A percentile compares a stretch with the other conserved stretches of the same genome.
phyloP scores from a whole-genome alignment of 2,329 filamentous ascomycete genomes.

The Drechslerella stenobrocha region DNA sequence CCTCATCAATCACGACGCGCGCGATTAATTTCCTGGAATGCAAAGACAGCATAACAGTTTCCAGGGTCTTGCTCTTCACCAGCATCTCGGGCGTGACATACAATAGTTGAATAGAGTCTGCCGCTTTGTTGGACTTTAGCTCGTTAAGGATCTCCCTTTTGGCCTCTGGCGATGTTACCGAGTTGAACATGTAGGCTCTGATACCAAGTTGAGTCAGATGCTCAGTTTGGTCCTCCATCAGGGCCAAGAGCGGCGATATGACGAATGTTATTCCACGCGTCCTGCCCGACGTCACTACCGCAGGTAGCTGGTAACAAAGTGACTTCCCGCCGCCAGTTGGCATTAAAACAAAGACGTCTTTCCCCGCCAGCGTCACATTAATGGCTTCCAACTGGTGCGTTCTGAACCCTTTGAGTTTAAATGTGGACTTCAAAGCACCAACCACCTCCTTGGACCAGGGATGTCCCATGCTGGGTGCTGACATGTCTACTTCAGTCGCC shows the following conservation, averaged over 20 bases:
- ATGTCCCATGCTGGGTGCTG: slow-evolving; percentile 61
- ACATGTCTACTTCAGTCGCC: slow-evolving; percentile 46
- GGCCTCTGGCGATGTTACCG: slow-evolving; percentile 68
- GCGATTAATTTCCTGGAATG: slow-evolving; percentile 74
- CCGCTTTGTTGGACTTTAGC: slow-evolving; percentile 67
- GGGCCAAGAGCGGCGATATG: slow-evolving; percentile 87
- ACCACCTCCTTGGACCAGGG: slow-evolving; percentile 87
- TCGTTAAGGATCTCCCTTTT: slow-evolving; percentile 68
- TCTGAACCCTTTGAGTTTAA: slow-evolving; percentile 82
- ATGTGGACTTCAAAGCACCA: slow-evolving; percentile 75
- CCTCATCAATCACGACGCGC: slow-evolving; percentile 93
- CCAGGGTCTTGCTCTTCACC: slow-evolving; percentile 73
- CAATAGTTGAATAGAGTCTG: slow-evolving; percentile 78
- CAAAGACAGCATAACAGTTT: slow-evolving; percentile 68
- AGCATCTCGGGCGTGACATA: slow-evolving; percentile 99
- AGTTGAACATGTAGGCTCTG: slow-evolving; percentile 78
- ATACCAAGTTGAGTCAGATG: slow-evolving; percentile 76
- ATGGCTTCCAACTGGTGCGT: slow-evolving; percentile 93
- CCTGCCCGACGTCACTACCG: slow-evolving; percentile 76
- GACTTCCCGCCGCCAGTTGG: slow-evolving; percentile 97
- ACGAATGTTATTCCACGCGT: slow-evolving; percentile 88
- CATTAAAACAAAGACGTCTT: slow-evolving; percentile 95
- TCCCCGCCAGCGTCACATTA: slow-evolving; percentile 82
- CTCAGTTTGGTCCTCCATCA: slow-evolving; percentile 96
- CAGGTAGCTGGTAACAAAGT: slow-evolving; percentile 91